A percentile compares a stretch with the other conserved stretches of the same genome.
Evolutionary conservation across 495 filamentous ascomycete species (phyloP).

Genomic region (Hypomontagnella monticulosa): DNA sequence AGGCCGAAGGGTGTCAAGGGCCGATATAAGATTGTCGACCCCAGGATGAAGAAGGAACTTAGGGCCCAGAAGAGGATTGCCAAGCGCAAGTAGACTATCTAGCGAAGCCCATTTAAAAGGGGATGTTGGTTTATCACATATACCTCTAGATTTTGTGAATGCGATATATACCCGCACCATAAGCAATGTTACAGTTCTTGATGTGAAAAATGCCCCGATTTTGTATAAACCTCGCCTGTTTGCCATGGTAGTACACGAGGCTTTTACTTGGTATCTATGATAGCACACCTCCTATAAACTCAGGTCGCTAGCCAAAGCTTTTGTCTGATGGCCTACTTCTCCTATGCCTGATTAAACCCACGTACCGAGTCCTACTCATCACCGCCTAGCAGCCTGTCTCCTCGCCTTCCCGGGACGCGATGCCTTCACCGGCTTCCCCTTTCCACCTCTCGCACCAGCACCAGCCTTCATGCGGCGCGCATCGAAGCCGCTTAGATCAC

Average conservation of each 20-base stretch:
- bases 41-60: slow-evolving; percentile 97
- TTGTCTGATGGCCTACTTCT: no score
- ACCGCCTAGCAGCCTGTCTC: slow-evolving; percentile 50
- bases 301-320: background rate
- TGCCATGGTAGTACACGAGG: slow-evolving; percentile 10
- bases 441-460: slow-evolving; percentile 22
- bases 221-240: slow-evolving; percentile 9
- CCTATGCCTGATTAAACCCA: no score
- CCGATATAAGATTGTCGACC: slow-evolving; percentile 98
- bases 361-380: background rate
- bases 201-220: background rate
- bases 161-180: slow-evolving; percentile 19
- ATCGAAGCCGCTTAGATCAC: slow-evolving; percentile 81
- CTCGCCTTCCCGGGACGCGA: slow-evolving; percentile 51
- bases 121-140: background rate
- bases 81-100: slow-evolving; percentile 49
- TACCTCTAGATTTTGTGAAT: background rate
- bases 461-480: slow-evolving; percentile 81
- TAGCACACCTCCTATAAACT: background rate
- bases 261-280: slow-evolving; percentile 25
- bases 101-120: background rate
- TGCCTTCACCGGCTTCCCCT: slow-evolving; percentile 24
- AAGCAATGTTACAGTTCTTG: background rate
- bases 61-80: slow-evolving; percentile 82
- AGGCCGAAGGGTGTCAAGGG: slow-evolving; percentile 84